Conservation (phyloP, 1,284 basidiomycete genomes). For the Rhodotorula sp. region DNA sequence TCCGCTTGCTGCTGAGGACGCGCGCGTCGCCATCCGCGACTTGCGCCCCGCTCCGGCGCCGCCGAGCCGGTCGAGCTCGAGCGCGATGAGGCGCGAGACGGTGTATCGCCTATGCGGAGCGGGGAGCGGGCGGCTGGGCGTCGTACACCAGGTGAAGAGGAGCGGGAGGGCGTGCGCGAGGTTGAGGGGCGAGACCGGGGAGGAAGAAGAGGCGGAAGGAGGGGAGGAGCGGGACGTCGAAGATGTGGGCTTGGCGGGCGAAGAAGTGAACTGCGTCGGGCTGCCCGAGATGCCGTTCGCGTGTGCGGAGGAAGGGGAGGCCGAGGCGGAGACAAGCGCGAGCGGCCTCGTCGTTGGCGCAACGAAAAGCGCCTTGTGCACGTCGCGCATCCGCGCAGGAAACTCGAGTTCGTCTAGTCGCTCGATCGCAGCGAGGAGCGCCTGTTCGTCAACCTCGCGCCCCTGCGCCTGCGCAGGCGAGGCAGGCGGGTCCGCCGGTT, state of each 20-base stretch:
- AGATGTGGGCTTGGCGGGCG: neutral
- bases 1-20: neutral
- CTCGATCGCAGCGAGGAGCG: constrained; percentile 6
- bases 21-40: neutral
- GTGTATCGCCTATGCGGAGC: constrained; percentile 27
- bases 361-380: constrained; percentile 3
- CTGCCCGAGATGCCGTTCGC: neutral
- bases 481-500: neutral
- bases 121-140: constrained; percentile 10
- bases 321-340: neutral
- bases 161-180: constrained; percentile 22
- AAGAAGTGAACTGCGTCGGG: too few species aligned
- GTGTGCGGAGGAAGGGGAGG: neutral
- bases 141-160: constrained; percentile 38
- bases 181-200: neutral
- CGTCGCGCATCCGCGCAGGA: constrained; percentile 13
- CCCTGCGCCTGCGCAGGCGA: neutral
- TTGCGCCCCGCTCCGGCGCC: neutral
- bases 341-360: neutral
- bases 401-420: constrained; percentile 36
- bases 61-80: constrained; percentile 26
- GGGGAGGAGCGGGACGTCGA: neutral
- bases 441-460: constrained; percentile 1
- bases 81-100: constrained; percentile 26
- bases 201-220: neutral